Evolutionary conservation across 2,329 filamentous ascomycete genomes (phyloP).

Genomic region (Coccinonectria pachysandricola): DNA sequence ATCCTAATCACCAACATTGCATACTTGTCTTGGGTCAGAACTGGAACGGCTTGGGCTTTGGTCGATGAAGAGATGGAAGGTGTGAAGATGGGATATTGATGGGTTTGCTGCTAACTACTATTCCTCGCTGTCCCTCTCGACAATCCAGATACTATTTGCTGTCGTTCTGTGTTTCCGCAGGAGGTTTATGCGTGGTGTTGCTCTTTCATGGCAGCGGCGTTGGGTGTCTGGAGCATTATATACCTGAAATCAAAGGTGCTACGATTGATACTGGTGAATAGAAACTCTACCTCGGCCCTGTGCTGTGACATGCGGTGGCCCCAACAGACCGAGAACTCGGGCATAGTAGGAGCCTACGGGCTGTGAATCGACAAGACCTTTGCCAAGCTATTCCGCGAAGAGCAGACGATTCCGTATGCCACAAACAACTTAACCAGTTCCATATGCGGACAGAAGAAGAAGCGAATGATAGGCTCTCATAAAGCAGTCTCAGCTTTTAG

Average conservation of each 20-base stretch:
- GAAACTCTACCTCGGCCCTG: too few species aligned
- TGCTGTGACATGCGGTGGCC: too few species aligned
- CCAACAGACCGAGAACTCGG: too few species aligned
- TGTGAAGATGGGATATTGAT: slow-evolving; percentile 6
- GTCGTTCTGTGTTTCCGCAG: slow-evolving; percentile 11
- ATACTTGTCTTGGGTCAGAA: slow-evolving; percentile 13
- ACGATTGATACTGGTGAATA: slow-evolving; percentile 11
- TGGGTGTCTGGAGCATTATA: slow-evolving; percentile 23
- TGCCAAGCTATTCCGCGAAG: too few species aligned
- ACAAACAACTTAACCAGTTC: too few species aligned
- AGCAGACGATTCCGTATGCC: too few species aligned
- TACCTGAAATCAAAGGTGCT: slow-evolving; percentile 19
- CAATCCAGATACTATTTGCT: slow-evolving; percentile 15
- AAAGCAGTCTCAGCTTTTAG: too few species aligned
- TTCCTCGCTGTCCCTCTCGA: slow-evolving; percentile 10
- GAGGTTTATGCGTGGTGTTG: slow-evolving; percentile 12
- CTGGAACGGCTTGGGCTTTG: slow-evolving; percentile 4
- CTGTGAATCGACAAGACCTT: too few species aligned
- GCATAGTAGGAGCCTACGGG: too few species aligned
- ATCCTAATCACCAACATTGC: too few species aligned
- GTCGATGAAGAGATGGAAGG: slow-evolving; percentile 3
- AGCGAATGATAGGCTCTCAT: too few species aligned
- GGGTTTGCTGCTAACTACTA: slow-evolving; percentile 9
- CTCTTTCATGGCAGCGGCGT: slow-evolving; percentile 26
- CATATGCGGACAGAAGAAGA: too few species aligned